These are phyloP conservation scores for Mallotus japonicus DNA, from an alignment of 441 rosid genomes.

Conservation along the genomic window DNA sequence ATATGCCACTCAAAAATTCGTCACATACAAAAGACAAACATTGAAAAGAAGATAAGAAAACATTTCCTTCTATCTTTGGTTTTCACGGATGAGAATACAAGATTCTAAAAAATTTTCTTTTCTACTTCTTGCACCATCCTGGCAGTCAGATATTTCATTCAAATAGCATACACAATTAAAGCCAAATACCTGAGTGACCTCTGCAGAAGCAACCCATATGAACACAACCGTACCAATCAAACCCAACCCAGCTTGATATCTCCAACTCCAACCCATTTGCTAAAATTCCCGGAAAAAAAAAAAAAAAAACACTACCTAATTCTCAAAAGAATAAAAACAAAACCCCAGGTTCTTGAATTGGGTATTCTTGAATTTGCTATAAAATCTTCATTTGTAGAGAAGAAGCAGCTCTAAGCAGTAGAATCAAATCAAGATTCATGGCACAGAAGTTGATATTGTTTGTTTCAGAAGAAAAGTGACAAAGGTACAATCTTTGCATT, in stretches of 20 bases:
- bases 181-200: conserved; percentile 54
- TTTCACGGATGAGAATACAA: background rate
- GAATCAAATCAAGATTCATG: background rate
- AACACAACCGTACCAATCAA: conserved; percentile 48
- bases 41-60: background rate
- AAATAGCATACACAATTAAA: background rate
- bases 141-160: background rate
- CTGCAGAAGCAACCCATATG: conserved; percentile 64
- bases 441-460: background rate
- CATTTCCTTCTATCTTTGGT: too few species aligned
- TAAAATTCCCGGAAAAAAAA: conserved; percentile 3
- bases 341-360: conserved; percentile 6
- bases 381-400: conserved; percentile 9
- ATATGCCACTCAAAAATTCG: background rate
- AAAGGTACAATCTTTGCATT: background rate
- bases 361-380: conserved; percentile 21
- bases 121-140: background rate
- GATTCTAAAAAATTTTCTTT: background rate
- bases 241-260: conserved; percentile 51
- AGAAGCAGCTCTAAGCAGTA: background rate
- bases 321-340: background rate
- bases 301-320: too few species aligned
- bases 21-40: background rate
- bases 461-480: background rate
- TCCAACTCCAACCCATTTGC: conserved; percentile 60